Evolutionary conservation across 2,329 filamentous ascomycete species (phyloP).

Genomic region (Botrytis squamosa): DNA sequence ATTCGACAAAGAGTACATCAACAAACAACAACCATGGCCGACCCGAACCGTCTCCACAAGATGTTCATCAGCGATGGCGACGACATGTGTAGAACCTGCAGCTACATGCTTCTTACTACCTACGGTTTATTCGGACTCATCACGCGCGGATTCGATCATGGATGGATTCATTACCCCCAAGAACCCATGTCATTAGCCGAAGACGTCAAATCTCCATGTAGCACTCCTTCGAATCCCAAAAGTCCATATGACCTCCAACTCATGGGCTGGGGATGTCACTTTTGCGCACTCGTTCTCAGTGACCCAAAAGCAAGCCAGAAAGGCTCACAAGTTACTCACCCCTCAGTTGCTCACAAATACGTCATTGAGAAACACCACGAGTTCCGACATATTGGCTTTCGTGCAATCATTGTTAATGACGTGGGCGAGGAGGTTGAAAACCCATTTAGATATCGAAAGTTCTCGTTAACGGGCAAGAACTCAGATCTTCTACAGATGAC

Average conservation of each 20-base stretch:
- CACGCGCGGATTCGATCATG: neutral
- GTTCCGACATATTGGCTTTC: neutral
- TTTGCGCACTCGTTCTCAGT: neutral
- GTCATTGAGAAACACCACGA: neutral
- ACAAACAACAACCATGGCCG: neutral
- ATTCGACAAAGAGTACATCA: neutral
- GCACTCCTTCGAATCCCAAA: neutral
- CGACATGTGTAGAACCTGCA: neutral
- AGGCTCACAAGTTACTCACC: neutral
- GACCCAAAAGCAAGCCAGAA: neutral
- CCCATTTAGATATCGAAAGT: neutral
- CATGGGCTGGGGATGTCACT: neutral
- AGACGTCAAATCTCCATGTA: neutral
- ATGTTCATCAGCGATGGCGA: neutral
- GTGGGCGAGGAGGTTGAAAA: neutral
- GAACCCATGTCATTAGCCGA: neutral
- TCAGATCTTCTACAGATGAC: neutral
- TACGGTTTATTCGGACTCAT: neutral
- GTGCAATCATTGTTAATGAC: neutral
- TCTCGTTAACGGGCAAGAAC: neutral
- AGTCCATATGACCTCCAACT: neutral
- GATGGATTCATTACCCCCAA: neutral
- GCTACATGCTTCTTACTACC: neutral
- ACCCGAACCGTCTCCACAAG: neutral
- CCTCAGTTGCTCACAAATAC: neutral